Conservation (phyloP, 2,329 filamentous ascomycete species). For the Colletotrichum scovillei region DNA sequence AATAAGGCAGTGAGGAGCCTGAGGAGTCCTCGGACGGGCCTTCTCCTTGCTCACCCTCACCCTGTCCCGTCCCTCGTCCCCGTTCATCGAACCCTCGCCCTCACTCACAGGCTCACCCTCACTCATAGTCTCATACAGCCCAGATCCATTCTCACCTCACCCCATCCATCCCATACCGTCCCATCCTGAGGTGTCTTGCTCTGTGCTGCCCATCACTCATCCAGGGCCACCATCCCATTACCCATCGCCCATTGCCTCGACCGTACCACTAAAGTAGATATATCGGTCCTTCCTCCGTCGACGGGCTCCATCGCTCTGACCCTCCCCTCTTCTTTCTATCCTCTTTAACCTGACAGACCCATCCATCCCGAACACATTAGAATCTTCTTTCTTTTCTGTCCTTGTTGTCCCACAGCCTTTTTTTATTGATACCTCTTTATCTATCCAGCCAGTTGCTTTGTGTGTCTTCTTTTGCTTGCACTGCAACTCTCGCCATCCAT, state of each 20-base stretch:
- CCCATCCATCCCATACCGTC: slow-evolving; percentile 3
- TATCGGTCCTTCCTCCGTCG: slow-evolving; percentile 35
- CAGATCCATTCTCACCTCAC: slow-evolving; percentile 16
- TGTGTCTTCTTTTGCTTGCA: neutral
- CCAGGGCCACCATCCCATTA: slow-evolving; percentile 9
- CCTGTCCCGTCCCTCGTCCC: neutral
- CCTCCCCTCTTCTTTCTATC: slow-evolving; percentile 28
- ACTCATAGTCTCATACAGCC: no score
- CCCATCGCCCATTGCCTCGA: neutral
- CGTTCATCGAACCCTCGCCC: slow-evolving; percentile 2
- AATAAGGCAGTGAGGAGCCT: neutral
- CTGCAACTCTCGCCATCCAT: neutral
- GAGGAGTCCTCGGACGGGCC: slow-evolving; percentile 4
- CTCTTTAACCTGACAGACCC: slow-evolving; percentile 26
- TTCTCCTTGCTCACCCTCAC: neutral
- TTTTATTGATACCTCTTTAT: neutral
- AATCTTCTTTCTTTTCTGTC: neutral
- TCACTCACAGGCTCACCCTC: neutral
- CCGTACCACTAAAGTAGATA: slow-evolving; percentile 20
- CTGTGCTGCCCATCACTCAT: neutral
- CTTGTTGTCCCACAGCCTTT: neutral
- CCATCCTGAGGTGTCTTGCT: slow-evolving; percentile 1
- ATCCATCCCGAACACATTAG: slow-evolving; percentile 6
- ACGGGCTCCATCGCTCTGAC: slow-evolving; percentile 27
- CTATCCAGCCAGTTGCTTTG: neutral